These are phyloP conservation scores for Kwoniella dejecticola DNA, from an alignment of 768 basidiomycete genomes.

Conservation along the genomic window DNA sequence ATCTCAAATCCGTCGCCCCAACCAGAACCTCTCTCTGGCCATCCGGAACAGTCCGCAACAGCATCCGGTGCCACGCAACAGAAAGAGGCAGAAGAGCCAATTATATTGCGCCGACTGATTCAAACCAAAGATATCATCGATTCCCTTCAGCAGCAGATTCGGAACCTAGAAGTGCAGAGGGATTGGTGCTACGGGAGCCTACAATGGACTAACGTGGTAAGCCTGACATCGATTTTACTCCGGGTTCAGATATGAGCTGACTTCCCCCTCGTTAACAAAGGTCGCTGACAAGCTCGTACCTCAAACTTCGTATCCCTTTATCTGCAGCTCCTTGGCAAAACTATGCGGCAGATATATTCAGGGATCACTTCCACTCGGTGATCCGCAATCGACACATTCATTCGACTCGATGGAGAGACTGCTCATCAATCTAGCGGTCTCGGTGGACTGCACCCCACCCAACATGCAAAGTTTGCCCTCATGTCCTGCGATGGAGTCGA, in stretches of 20 bases:
- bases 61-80: background rate
- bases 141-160: background rate
- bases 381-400: background rate
- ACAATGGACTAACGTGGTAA: background rate
- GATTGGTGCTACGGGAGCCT: background rate
- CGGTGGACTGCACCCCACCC: background rate
- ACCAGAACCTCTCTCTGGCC: background rate
- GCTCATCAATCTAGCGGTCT: background rate
- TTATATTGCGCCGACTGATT: background rate
- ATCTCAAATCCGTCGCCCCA: background rate
- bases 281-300: conserved; percentile 1
- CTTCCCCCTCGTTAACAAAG: background rate
- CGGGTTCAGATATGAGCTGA: no score
- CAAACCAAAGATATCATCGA: conserved; percentile 2
- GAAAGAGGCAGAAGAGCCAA: background rate
- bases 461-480: background rate
- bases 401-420: background rate
- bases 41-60: no score
- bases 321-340: background rate
- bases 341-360: background rate
- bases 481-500: background rate
- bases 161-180: background rate
- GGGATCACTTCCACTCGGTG: background rate
- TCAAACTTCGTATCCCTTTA: background rate
- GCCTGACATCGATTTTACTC: background rate